These are phyloP conservation scores for Ehretia macrophylla DNA, from an alignment of 257 asterid genomes.

Conservation along the genomic window DNA sequence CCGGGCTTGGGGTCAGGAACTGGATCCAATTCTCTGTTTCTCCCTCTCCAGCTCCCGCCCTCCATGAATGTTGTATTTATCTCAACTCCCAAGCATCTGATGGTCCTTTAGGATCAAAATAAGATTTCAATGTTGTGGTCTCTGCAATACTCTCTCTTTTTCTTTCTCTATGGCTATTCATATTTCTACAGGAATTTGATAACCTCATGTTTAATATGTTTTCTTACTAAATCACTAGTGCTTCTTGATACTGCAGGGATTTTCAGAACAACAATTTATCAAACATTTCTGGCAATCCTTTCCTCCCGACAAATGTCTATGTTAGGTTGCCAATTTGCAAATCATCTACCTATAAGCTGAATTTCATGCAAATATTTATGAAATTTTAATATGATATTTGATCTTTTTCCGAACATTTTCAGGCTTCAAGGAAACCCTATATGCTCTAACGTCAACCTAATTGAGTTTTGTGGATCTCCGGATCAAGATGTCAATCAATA, in stretches of 20 bases:
- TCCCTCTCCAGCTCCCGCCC: too few relatives aligned
- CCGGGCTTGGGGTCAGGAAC: too few relatives aligned
- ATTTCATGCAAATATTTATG: background rate
- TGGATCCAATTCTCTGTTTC: too few relatives aligned
- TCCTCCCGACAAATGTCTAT: constrained; percentile 50
- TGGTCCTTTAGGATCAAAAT: too few relatives aligned
- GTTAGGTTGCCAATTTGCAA: constrained; percentile 50
- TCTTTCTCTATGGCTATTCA: too few relatives aligned
- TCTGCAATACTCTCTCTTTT: too few relatives aligned
- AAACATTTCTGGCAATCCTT: constrained; percentile 48
- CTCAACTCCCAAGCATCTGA: too few relatives aligned
- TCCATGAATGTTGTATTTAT: too few relatives aligned
- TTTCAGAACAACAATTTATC: constrained; percentile 54
- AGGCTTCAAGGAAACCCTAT: constrained; percentile 87
- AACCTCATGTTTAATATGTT: too few relatives aligned
- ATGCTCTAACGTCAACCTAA: constrained; percentile 36
- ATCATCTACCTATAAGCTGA: constrained; percentile 1
- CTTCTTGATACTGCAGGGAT: constrained; percentile 56
- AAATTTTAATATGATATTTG: constrained; percentile 1
- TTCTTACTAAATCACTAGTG: background rate
- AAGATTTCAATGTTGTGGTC: too few relatives aligned
- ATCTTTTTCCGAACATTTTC: constrained; percentile 14
- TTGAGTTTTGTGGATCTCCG: constrained; percentile 48
- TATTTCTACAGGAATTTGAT: too few relatives aligned
- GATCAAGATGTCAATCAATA: constrained; percentile 25